These are phyloP conservation scores for Bipolaris victoriae DNA, from an alignment of 2,329 filamentous ascomycete species.

Conservation along the genomic window DNA sequence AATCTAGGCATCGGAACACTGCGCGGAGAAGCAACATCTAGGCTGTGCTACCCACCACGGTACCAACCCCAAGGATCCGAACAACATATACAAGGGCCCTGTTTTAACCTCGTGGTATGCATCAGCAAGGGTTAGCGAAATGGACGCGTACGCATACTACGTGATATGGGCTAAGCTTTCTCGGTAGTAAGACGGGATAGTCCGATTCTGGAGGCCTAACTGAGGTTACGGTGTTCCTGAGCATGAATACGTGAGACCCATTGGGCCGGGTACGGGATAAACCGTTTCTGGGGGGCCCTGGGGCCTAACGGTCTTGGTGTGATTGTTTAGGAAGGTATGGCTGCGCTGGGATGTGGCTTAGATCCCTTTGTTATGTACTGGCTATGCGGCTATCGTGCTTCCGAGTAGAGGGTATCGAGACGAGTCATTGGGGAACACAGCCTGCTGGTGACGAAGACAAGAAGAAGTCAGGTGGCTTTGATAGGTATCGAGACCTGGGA, in stretches of 20 bases:
- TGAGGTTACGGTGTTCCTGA: not conserved
- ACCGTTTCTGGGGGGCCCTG: too few relatives aligned
- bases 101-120: constrained; percentile 19
- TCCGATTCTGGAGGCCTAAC: not conserved
- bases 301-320: not conserved
- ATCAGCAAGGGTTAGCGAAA: constrained; percentile 8
- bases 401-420: not conserved
- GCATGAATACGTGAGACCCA: not conserved
- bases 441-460: not conserved
- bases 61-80: not conserved
- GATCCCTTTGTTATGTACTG: not conserved
- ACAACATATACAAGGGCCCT: not conserved
- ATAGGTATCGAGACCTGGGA: too few relatives aligned
- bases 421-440: not conserved
- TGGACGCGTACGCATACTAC: not conserved
- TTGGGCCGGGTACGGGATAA: not conserved
- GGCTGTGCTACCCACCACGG: not conserved
- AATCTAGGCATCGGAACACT: not conserved
- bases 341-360: not conserved
- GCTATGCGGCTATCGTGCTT: not conserved
- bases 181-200: not conserved
- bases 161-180: constrained; percentile 12
- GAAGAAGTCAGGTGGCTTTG: not conserved
- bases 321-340: not conserved
- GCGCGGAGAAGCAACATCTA: not conserved